Evolutionary conservation across 805 yeast genomes (phyloP).

Genomic region (Saturnispora saitoi): DNA sequence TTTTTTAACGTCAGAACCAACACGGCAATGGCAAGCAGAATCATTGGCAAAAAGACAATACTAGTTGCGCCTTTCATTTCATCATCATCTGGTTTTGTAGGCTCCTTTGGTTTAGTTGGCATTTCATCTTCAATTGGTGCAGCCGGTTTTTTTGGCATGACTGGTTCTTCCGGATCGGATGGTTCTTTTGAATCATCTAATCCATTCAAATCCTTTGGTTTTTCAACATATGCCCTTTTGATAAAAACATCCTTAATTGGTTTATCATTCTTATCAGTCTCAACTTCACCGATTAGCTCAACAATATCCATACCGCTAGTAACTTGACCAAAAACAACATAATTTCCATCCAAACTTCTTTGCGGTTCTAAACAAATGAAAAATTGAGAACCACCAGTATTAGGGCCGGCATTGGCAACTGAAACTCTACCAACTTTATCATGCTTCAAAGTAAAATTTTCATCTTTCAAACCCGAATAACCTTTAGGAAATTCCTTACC

Average conservation of each 20-base stretch:
- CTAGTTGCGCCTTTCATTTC: slow-evolving; percentile 3
- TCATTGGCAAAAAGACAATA: slow-evolving; percentile 3
- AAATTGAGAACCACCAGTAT: slow-evolving; percentile 62
- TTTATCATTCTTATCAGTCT: slow-evolving; percentile 33
- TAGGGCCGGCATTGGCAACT: slow-evolving; percentile 44
- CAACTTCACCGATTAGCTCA: slow-evolving; percentile 48
- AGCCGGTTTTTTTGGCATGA: no score
- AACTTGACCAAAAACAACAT: slow-evolving; percentile 77
- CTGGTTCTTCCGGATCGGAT: no score
- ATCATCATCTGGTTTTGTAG: neutral
- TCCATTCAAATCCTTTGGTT: neutral
- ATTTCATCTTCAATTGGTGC: neutral
- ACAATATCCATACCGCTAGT: slow-evolving; percentile 58
- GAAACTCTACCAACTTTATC: slow-evolving; percentile 39
- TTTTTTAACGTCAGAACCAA: slow-evolving; percentile 10
- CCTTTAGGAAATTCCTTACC: slow-evolving; percentile 37
- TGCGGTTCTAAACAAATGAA: slow-evolving; percentile 51
- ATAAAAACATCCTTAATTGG: slow-evolving; percentile 41
- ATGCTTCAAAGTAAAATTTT: slow-evolving; percentile 46
- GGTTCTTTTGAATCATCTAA: neutral
- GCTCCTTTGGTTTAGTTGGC: neutral
- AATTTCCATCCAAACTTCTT: slow-evolving; percentile 48
- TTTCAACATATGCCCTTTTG: neutral
- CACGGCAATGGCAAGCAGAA: neutral
- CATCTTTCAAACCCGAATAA: slow-evolving; percentile 52